Evolutionary conservation across 257 asterid genomes (phyloP).

Genomic region (Solanum piurae): DNA sequence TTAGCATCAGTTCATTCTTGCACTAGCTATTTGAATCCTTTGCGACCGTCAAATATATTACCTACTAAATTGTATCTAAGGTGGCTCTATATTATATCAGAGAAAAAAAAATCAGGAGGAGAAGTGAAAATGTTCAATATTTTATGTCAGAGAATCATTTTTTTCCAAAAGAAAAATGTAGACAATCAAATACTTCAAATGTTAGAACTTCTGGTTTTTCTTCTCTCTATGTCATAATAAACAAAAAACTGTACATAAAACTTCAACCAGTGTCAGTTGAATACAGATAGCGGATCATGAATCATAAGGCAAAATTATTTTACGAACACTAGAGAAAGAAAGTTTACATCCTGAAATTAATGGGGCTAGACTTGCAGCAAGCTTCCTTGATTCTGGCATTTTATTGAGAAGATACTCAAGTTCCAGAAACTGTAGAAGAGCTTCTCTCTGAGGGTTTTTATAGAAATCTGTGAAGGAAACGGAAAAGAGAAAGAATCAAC

Average conservation of each 20-base stretch:
- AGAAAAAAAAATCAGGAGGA: background rate
- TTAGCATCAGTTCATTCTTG: background rate
- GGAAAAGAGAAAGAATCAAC: background rate
- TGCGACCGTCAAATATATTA: background rate
- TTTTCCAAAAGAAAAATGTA: background rate
- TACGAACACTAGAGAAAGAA: background rate
- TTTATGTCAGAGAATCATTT: background rate
- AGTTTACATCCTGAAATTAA: slow-evolving; percentile 2
- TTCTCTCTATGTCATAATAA: background rate
- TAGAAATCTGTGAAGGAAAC: background rate
- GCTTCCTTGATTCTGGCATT: slow-evolving; percentile 12
- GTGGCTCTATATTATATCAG: background rate
- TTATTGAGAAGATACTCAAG: slow-evolving; percentile 57
- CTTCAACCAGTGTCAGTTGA: background rate
- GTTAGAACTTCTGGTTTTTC: background rate
- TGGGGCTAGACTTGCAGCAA: slow-evolving; percentile 23
- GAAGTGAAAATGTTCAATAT: background rate
- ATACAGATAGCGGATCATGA: background rate
- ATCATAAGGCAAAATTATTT: background rate
- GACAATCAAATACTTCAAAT: background rate
- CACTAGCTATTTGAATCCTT: background rate
- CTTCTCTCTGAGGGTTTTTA: slow-evolving; percentile 33
- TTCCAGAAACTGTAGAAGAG: slow-evolving; percentile 53
- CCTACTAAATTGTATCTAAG: background rate
- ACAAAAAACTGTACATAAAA: background rate